Percentiles rank a stretch among this genome's conserved stretches.
Conservation (phyloP, 768 basidiomycete species). For the Phaffia australis region DNA sequence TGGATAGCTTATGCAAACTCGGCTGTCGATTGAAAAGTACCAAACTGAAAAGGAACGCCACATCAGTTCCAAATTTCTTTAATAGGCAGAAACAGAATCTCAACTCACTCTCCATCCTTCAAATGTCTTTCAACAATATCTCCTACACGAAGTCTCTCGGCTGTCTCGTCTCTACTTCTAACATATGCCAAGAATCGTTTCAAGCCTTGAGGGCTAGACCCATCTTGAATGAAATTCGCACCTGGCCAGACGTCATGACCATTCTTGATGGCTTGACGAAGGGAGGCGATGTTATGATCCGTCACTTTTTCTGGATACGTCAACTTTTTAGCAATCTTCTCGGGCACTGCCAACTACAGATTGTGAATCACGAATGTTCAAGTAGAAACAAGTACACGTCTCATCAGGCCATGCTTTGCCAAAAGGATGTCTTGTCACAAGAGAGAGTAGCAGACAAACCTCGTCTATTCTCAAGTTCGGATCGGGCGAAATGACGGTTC, state of each 20-base stretch:
- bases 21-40: conserved; percentile 98
- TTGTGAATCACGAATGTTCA: neutral
- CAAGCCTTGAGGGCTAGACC: conserved; percentile 46
- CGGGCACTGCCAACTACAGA: conserved; percentile 67
- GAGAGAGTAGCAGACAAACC: conserved; percentile 37
- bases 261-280: conserved; percentile 70
- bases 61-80: neutral
- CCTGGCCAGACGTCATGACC: conserved; percentile 87
- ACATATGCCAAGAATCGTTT: conserved; percentile 88
- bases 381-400: neutral
- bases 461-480: conserved; percentile 98
- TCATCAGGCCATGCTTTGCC: neutral
- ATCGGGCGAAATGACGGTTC: conserved; percentile 97
- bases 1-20: conserved; percentile 95
- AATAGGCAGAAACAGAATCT: conserved; percentile 4
- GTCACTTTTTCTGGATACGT: conserved; percentile 97
- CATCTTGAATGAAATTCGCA: conserved; percentile 83
- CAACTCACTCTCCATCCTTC: conserved; percentile 69
- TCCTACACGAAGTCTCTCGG: conserved; percentile 70
- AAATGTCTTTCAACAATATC: conserved; percentile 93
- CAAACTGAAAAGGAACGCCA: conserved; percentile 42
- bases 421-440: too few relatives aligned
- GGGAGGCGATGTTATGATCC: conserved; percentile 66
- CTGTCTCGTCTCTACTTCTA: conserved; percentile 57
- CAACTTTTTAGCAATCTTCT: conserved; percentile 83